Evolutionary conservation across 139 green algal genomes (phyloP), one percentile per base, ranked within the genome.

Genomic region (Volvox reticuliferus): DNA sequence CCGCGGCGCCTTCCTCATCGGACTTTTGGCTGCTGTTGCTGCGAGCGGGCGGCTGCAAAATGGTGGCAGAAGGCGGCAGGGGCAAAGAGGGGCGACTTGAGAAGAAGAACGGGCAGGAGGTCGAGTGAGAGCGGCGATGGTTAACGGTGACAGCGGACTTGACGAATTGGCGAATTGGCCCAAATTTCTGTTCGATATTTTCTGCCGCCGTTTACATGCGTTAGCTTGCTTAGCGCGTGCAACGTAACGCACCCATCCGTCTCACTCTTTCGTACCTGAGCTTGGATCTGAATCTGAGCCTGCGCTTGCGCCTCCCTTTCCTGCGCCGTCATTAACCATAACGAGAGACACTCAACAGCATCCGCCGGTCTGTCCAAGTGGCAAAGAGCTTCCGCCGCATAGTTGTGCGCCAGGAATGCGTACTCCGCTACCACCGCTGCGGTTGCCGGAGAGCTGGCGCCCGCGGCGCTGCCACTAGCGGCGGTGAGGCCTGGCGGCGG

Each of bases 301-400:
- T 73, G 65, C 65, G 65, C 65, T 28, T 24, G 21, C 67, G 67
- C 35, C 83, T 80, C 83, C 67, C 30, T 18, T 44, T 89, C 69
- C 69, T 89, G 84, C 68, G 76, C 76, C 12, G 32, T 19, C 76
- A 79, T 78, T 19, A 91, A 62, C 87, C 87, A 91, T 26, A 91
- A 55, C 24, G 76, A 86, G 14, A 91, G 61, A 20, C 26, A 62
- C 87, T 91, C 87, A 26, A 91, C 87, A 26, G 87, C 87, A 6
- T 91, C 87, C 24, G 22, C 62, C 28, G 61, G 87, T 21, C 76
- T 21, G 33, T 68, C 76, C 61, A 91, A 62, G 12, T 55, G 76
- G 76, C 87, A 91, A 30, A 91, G 73, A 62, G 87, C 87, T 77
- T 91, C 87, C 0, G 87, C 87, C 24, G 87, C 87, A 22, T 91